Percentiles rank a stretch among this genome's conserved stretches.
Evolutionary conservation across 2,329 filamentous ascomycete species (phyloP).

Genomic region (Cordyceps fumosorosea): DNA sequence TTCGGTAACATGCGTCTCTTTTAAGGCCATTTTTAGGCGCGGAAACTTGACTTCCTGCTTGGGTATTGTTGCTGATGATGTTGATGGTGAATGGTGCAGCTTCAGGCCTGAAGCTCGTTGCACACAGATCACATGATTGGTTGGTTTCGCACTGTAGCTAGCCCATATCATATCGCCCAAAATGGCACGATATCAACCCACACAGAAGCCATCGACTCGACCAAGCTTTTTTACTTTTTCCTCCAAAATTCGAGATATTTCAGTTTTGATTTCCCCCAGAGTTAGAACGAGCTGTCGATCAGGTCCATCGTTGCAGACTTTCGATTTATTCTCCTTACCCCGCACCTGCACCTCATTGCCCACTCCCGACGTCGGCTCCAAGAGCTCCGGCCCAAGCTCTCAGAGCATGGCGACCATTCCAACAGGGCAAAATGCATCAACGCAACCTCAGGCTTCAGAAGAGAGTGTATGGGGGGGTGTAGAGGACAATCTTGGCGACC

Average conservation of each 20-base stretch:
- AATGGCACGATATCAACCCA: conserved; percentile 6
- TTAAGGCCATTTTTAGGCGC: conserved; percentile 20
- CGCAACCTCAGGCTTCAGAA: not conserved
- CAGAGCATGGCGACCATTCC: not conserved
- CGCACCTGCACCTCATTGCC: not conserved
- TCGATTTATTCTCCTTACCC: not conserved
- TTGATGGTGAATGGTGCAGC: not conserved
- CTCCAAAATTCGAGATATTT: not conserved
- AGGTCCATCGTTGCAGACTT: not conserved
- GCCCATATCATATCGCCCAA: not conserved
- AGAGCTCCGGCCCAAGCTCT: not conserved
- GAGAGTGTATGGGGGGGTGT: conserved; percentile 9
- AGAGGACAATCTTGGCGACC: conserved; percentile 41
- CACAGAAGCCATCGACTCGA: not conserved
- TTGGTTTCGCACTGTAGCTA: not conserved
- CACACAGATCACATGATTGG: conserved; percentile 10
- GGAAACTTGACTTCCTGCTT: not conserved
- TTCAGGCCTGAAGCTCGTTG: not conserved
- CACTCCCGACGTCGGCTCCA: not conserved
- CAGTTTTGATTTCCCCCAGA: not conserved
- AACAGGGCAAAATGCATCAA: not conserved
- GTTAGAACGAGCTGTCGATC: not conserved
- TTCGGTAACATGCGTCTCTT: conserved; percentile 25
- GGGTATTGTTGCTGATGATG: not conserved
- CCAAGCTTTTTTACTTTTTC: not conserved